These are phyloP conservation scores for Phaseolus lunatus DNA, from an alignment of 306 rosid species.

Conservation along the genomic window DNA sequence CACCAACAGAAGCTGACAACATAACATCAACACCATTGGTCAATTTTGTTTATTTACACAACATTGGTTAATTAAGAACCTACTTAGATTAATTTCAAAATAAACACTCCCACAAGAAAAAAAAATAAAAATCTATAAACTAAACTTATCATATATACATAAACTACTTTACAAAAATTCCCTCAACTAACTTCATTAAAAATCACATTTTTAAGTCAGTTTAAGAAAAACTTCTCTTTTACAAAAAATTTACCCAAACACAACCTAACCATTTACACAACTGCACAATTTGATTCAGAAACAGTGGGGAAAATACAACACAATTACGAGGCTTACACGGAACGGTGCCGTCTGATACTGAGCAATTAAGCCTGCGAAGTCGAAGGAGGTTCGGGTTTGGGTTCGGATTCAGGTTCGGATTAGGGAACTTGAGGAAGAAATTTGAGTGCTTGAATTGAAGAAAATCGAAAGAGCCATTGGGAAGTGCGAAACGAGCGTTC, in stretches of 20 bases:
- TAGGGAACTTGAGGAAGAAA: conserved; percentile 26
- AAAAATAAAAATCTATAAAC: too few species aligned
- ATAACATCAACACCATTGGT: background rate
- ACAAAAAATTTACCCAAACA: too few species aligned
- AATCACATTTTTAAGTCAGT: too few species aligned
- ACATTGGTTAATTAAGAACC: too few species aligned
- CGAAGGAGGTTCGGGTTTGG: conserved; percentile 14
- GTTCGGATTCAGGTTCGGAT: background rate
- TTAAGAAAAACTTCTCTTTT: background rate
- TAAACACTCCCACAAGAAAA: too few species aligned
- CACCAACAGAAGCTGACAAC: conserved; percentile 49
- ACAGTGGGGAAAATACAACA: background rate
- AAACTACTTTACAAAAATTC: too few species aligned
- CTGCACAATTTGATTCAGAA: background rate
- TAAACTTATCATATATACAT: too few species aligned
- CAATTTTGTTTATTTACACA: too few species aligned
- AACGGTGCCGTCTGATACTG: conserved; percentile 40
- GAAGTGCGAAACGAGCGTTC: conserved; percentile 3
- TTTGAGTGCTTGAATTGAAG: conserved; percentile 16
- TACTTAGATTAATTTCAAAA: too few species aligned
- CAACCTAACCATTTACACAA: background rate
- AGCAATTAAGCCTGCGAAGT: conserved; percentile 40
- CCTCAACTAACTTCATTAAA: too few species aligned
- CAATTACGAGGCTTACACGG: conserved; percentile 46
- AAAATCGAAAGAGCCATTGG: background rate